Base-by-base conservation (phyloP, 768 basidiomycete species). In the Aureoboletus auriporus region DNA sequence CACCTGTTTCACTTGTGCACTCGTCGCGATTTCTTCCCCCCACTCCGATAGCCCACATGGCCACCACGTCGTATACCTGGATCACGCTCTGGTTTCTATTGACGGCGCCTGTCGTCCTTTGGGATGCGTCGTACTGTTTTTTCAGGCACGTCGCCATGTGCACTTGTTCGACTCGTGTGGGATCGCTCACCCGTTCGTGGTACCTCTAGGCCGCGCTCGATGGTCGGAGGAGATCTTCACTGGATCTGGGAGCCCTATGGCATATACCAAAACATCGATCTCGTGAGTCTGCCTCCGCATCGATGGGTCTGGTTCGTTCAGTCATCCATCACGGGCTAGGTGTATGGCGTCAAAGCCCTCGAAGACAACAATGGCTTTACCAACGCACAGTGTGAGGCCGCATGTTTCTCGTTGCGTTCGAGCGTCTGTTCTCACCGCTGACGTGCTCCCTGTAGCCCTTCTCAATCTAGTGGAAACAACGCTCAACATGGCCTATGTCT, bases 161-260 rank as follows among this genome's bases (percentile, higher is more conserved):
- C 27, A 11, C 11, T 12, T 28, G 5, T 23, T 33, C 5, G n/a
- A 2, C 6, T n/a, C n/a, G 8, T 14, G 16, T 4, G 1, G 20
- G 11, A 11, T 7, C 20, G 20, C 20, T 23, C 4, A 23, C 45
- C 49, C 41, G 43, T 13, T 52, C 16, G 12, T 6, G 6, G 8
- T 46, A 31, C 12, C 1, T 35, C n/a, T 50, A 91, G 91, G 33
- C 92, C 92, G 16, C 78, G 90, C 17, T 93, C 90, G 4, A 89
- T 93, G 83, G 71, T 70, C 55, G 91, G 89, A 1, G 93, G 93
- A 3, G 90, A 93, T 66, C 72, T 93, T 39, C 87, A 93, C 57
- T 94, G 91, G 92, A 78, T 94, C 38, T 95, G 92, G 93, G 72
- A 77, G 50, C 90, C 90, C 2, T 94, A 94, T 60, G 77, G 74